A percentile compares a stretch with the other conserved stretches of the same genome.
Conservation (phyloP, 768 basidiomycete genomes). For the Lentinus tigrinus region DNA sequence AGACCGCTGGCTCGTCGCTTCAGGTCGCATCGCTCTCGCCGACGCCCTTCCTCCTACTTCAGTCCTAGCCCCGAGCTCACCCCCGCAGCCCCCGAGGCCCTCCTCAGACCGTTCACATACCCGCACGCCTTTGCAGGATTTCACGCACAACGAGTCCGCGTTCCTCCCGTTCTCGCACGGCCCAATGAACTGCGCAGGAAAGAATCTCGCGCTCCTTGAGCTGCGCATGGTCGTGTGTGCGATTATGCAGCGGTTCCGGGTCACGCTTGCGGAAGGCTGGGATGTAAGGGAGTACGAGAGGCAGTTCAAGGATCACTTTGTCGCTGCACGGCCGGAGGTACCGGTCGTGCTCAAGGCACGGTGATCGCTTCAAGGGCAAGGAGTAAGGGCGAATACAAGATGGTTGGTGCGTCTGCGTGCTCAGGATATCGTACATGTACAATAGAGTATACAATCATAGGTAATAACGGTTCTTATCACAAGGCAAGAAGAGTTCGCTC, state of each 20-base stretch:
- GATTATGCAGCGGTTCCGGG: constrained; percentile 35
- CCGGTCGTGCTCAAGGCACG: constrained; percentile 10
- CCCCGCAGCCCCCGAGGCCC: too few species aligned
- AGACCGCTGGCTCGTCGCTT: constrained; percentile 39
- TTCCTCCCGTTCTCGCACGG: constrained; percentile 47
- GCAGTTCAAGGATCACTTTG: constrained; percentile 29
- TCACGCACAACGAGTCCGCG: constrained; percentile 28
- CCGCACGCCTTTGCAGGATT: too few species aligned
- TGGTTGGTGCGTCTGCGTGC: too few species aligned
- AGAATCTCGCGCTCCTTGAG: constrained; percentile 40
- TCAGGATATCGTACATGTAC: too few species aligned
- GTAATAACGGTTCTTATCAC: too few species aligned
- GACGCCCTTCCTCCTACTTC: too few species aligned
- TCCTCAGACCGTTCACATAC: background rate
- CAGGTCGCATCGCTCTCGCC: background rate
- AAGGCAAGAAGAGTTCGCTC: too few species aligned
- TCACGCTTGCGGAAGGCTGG: constrained; percentile 29
- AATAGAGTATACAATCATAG: too few species aligned
- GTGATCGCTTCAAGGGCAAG: too few species aligned
- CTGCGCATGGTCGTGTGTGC: constrained; percentile 30
- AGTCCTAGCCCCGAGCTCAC: too few species aligned
- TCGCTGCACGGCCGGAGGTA: constrained; percentile 26
- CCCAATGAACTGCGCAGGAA: constrained; percentile 50
- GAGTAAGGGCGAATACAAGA: too few species aligned
- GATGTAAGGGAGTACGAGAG: constrained; percentile 27